Evolutionary conservation across 1,284 basidiomycete species (phyloP), one percentile per base, ranked within the genome.

Genomic region (Ustilago loliicola): DNA sequence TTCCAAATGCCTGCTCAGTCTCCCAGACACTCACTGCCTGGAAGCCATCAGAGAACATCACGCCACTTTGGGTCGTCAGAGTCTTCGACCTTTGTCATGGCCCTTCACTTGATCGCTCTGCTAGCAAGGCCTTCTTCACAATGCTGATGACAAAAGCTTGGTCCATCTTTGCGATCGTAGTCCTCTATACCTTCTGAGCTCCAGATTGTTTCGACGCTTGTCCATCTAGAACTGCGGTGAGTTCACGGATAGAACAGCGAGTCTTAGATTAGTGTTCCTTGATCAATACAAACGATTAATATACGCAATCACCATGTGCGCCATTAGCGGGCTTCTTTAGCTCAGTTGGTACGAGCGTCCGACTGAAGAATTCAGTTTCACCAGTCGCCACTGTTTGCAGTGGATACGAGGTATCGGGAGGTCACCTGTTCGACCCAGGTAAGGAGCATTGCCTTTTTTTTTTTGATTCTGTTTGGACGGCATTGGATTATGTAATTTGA

Each of bases 311-410:
- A 8, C 21, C 6, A n/a, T 11, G 21, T 1, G 0, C 2, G 19
- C 10, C 1, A 9, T 3, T 51, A 64, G 29, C 21, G 7, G 17
- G 72, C 72, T 75, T 70, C 66, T 66, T 69, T 77, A 77, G 74
- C 74, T 77, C 74, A 77, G 74, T 65, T 77, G 74, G 74, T 77
- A 77, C 74, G 74, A 77, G 74, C 74, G 74, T 77, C 62, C 74
- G 74, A 77, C 74, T 77, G 74, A 77, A 77, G 74, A 57, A 76
- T 76, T 63, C 67, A 67, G 67, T 76, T 71, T 59, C 55, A 27
- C 52, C 45, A 57, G 57, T 57, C 51, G 54, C 48, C 58, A 57
- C 60, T 67, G 65, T 34, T 10, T 34, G 23, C 47, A 56, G 70
- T 57, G 57, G 61, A 57, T n/a, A 38, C 4, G 9, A 13, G 38